phyloP scores from a whole-genome alignment of 2,329 filamentous ascomycete genomes.

The Byssothecium circinans region DNA sequence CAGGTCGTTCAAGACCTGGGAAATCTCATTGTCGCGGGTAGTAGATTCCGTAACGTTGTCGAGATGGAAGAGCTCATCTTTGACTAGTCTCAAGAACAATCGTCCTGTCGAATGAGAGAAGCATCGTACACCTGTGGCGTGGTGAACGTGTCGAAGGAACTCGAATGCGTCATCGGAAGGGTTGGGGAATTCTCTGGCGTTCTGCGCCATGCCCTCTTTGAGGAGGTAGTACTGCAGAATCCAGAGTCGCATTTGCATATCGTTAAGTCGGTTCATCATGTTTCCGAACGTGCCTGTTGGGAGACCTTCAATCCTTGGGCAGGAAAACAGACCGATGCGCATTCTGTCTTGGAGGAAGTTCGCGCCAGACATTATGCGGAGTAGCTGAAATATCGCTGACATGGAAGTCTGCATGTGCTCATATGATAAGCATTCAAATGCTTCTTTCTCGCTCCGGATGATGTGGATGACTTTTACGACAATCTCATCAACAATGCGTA shows the following conservation, averaged over 20 bases:
- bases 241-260: slow-evolving; percentile 88
- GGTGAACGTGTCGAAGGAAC: slow-evolving; percentile 79
- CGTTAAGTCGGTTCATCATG: slow-evolving; percentile 71
- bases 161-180: slow-evolving; percentile 74
- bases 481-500: slow-evolving; percentile 78
- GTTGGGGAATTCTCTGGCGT: slow-evolving; percentile 63
- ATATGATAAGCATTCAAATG: slow-evolving; percentile 83
- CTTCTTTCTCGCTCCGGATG: slow-evolving; percentile 63
- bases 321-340: slow-evolving; percentile 70
- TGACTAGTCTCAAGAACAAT: slow-evolving; percentile 85
- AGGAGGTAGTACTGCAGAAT: slow-evolving; percentile 81
- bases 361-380: slow-evolving; percentile 75
- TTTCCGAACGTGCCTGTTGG: slow-evolving; percentile 44
- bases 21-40: slow-evolving; percentile 70
- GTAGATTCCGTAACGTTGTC: slow-evolving; percentile 73
- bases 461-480: slow-evolving; percentile 71
- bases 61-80: slow-evolving; percentile 77
- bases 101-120: slow-evolving; percentile 86
- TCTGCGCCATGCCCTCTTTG: slow-evolving; percentile 72
- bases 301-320: slow-evolving; percentile 60
- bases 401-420: slow-evolving; percentile 74
- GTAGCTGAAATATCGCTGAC: slow-evolving; percentile 69
- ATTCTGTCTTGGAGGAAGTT: slow-evolving; percentile 83
- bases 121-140: slow-evolving; percentile 78
- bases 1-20: slow-evolving; percentile 61